Base-by-base conservation (phyloP, 179 eudicot genomes). In the Sideroxylon spinosum region DNA sequence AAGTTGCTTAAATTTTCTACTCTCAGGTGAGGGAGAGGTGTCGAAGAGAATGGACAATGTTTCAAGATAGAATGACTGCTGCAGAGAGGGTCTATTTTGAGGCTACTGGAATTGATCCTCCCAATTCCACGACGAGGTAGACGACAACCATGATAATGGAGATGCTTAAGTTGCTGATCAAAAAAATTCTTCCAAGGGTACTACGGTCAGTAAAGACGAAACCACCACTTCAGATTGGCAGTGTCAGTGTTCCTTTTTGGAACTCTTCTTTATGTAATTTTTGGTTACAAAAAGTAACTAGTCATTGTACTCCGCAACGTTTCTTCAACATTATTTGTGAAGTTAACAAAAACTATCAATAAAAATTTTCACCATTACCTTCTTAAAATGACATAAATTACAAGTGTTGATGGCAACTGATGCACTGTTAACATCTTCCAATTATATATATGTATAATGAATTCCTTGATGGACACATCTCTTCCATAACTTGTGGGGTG, bases 11-110 rank as follows among this genome's bases (percentile, higher is more conserved):
- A 57, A 25, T 49, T n/a, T 22, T 14, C 25, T 46, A 14, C 19
- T 37, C 71, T 64, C 81, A 91, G 96, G 96, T 93, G 80, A 84
- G 93, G 84, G 89, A 86, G 62, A 90, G 95, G 84, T 93, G 97
- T 85, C 85, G 83, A 83, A 85, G 79, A 53, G 95, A 92, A 77
- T 92, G 95, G 97, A 71, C 78, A 17, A 90, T 86, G 85, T 92
- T 92, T 80, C 90, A 89, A 70, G 88, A 88, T 69, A 91, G 95
- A 13, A 66, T 94, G 77, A 73, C 78, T 29, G 63, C 73, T 26
- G 95, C 98, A 20, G 97, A 91, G 73, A 88, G 71, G 78, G 85
- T 78, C 3, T 90, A 92, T 75, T 93, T 78, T 9, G 76, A 85
- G 85, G 82, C 92, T 1, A 71, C 85, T 78, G 95, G 97, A 76